A percentile compares a stretch with the other conserved stretches of the same genome.
These are phyloP conservation scores for Trichomonascaceae sp. DNA, from an alignment of 1,139 yeast species.

Conservation along the genomic window DNA sequence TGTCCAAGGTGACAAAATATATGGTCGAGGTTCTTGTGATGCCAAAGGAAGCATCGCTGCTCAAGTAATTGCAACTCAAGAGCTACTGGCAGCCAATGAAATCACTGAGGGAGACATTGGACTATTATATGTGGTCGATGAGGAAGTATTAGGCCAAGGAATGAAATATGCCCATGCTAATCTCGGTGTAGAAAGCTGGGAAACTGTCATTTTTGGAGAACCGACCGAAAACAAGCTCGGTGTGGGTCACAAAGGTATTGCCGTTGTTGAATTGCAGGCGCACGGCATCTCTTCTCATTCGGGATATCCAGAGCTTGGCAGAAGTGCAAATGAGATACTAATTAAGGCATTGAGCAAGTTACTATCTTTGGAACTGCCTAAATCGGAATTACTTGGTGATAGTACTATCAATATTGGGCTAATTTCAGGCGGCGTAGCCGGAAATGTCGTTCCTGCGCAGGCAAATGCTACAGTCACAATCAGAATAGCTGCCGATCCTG, in stretches of 20 bases:
- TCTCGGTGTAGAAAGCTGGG: conserved; percentile 46
- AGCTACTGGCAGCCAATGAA: conserved; percentile 36
- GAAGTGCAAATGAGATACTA: conserved; percentile 55
- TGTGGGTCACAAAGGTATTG: conserved; percentile 62
- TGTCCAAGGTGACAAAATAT: conserved; percentile 45
- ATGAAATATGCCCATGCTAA: conserved; percentile 42
- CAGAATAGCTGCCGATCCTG: conserved; percentile 49
- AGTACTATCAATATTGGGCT: conserved; percentile 58
- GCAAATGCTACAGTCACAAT: conserved; percentile 48
- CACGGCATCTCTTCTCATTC: conserved; percentile 60
- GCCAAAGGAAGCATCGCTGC: conserved; percentile 67
- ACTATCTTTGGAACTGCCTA: conserved; percentile 39
- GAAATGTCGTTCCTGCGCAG: conserved; percentile 56
- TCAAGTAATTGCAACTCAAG: conserved; percentile 48
- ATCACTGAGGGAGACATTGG: conserved; percentile 51
- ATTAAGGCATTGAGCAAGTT: conserved; percentile 45
- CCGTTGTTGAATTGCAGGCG: conserved; percentile 38
- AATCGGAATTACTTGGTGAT: conserved; percentile 49
- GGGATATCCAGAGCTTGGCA: conserved; percentile 65
- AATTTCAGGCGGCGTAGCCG: conserved; percentile 54
- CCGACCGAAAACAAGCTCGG: conserved; percentile 68
- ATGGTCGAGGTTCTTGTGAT: conserved; percentile 63
- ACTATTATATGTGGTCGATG: conserved; percentile 61
- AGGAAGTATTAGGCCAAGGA: conserved; percentile 60
- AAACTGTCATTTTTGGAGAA: conserved; percentile 62